Conservation (phyloP, 2,329 filamentous ascomycete species). For the Fusarium sp. region DNA sequence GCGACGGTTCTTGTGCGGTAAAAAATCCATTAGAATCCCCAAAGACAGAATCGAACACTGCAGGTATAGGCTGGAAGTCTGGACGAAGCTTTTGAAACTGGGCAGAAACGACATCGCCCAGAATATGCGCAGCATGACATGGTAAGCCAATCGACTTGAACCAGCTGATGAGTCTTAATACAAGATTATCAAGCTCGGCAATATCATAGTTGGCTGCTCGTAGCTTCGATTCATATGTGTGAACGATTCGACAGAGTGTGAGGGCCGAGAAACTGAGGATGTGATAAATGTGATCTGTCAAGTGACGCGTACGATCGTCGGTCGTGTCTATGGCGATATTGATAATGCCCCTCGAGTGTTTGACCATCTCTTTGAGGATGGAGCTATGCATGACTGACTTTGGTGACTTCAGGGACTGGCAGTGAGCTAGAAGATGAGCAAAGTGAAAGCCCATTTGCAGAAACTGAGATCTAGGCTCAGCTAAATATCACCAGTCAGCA, state of each 20-base stretch:
- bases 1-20: not conserved
- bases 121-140: slow-evolving; percentile 43
- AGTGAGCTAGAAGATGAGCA: slow-evolving; percentile 40
- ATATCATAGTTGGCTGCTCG: slow-evolving; percentile 24
- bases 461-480: slow-evolving; percentile 46
- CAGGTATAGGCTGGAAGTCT: slow-evolving; percentile 2
- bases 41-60: not conserved
- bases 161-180: slow-evolving; percentile 40
- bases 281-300: slow-evolving; percentile 48
- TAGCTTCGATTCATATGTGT: slow-evolving; percentile 39
- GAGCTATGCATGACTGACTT: slow-evolving; percentile 23
- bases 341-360: slow-evolving; percentile 40
- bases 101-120: slow-evolving; percentile 40
- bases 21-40: not conserved
- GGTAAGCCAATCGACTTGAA: slow-evolving; percentile 39
- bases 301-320: slow-evolving; percentile 45
- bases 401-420: slow-evolving; percentile 39
- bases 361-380: slow-evolving; percentile 41
- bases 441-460: slow-evolving; percentile 48
- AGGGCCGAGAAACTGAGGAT: slow-evolving; percentile 45
- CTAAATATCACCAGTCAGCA: slow-evolving; percentile 18
- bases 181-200: slow-evolving; percentile 23
- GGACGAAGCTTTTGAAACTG: slow-evolving; percentile 40
- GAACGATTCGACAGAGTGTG: slow-evolving; percentile 37
- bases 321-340: slow-evolving; percentile 45